These are phyloP conservation scores for Monilinia polystroma DNA, from an alignment of 2,329 filamentous ascomycete species.

Conservation along the genomic window DNA sequence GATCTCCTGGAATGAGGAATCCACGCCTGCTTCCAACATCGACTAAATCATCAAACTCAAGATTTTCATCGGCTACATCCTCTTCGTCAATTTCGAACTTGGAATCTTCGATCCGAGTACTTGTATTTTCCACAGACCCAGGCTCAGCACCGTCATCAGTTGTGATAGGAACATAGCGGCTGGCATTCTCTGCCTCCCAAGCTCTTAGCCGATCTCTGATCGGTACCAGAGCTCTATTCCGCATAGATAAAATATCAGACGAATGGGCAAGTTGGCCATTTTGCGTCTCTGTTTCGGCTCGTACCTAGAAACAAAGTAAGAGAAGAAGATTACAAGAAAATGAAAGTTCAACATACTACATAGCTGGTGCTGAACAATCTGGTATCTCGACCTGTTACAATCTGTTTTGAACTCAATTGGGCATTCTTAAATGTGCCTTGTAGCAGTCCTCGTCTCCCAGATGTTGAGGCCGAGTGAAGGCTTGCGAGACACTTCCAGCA, in stretches of 20 bases:
- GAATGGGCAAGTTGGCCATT: neutral
- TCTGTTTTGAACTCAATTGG: slow-evolving; percentile 4
- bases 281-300: neutral
- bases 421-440: neutral
- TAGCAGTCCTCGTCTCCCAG: slow-evolving; percentile 1
- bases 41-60: slow-evolving; percentile 50
- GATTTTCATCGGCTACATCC: slow-evolving; percentile 36
- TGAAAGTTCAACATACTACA: neutral
- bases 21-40: slow-evolving; percentile 41
- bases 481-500: slow-evolving; percentile 36
- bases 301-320: slow-evolving; percentile 2
- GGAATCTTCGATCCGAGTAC: slow-evolving; percentile 16
- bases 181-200: slow-evolving; percentile 24
- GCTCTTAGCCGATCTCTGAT: slow-evolving; percentile 39
- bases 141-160: slow-evolving; percentile 11
- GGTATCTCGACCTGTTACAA: neutral
- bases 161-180: slow-evolving; percentile 3
- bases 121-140: slow-evolving; percentile 24
- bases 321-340: neutral
- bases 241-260: neutral
- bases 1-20: slow-evolving; percentile 40
- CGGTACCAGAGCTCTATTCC: slow-evolving; percentile 5
- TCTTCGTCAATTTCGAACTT: slow-evolving; percentile 27
- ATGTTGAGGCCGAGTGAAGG: slow-evolving; percentile 14
- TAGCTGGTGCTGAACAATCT: slow-evolving; percentile 7